Evolutionary conservation across 2,329 filamentous ascomycete genomes (phyloP).

Genomic region (Pseudonectria buxi): DNA sequence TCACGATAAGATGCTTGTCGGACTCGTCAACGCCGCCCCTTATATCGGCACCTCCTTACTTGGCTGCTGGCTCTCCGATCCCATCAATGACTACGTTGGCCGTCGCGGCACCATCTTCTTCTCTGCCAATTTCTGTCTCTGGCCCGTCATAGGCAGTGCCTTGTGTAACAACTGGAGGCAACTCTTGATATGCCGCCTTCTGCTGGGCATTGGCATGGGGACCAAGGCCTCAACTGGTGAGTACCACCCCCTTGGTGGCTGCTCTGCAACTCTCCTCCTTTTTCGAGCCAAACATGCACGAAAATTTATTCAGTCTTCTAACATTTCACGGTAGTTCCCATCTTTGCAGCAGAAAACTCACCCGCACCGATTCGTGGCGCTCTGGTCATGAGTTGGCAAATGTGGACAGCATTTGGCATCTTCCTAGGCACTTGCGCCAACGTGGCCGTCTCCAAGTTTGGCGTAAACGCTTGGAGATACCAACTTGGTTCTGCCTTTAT

Average conservation of each 20-base stretch:
- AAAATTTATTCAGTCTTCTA: slow-evolving; percentile 20
- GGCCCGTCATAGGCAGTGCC: slow-evolving; percentile 63
- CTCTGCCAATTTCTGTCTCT: slow-evolving; percentile 64
- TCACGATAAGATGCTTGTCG: slow-evolving; percentile 46
- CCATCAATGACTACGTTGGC: slow-evolving; percentile 42
- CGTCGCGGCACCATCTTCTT: slow-evolving; percentile 58
- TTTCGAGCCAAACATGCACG: background rate
- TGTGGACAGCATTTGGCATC: slow-evolving; percentile 59
- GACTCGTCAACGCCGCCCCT: slow-evolving; percentile 58
- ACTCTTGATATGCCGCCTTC: slow-evolving; percentile 62
- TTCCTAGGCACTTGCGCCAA: slow-evolving; percentile 56
- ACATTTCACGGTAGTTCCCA: slow-evolving; percentile 49
- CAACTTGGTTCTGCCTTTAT: slow-evolving; percentile 61
- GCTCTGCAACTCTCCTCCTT: no score
- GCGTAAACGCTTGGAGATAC: slow-evolving; percentile 48
- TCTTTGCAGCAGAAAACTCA: slow-evolving; percentile 69
- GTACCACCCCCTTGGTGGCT: slow-evolving; percentile 15
- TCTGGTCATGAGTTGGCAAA: slow-evolving; percentile 76
- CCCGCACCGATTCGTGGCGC: slow-evolving; percentile 65
- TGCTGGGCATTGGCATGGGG: slow-evolving; percentile 72
- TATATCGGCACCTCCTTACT: slow-evolving; percentile 42
- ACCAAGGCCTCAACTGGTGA: slow-evolving; percentile 58
- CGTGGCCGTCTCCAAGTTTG: slow-evolving; percentile 37
- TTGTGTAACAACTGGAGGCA: slow-evolving; percentile 67
- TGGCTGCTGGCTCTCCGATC: slow-evolving; percentile 62